phyloP scores from a whole-genome alignment of 257 asterid genomes.

The Solanum boliviense region DNA sequence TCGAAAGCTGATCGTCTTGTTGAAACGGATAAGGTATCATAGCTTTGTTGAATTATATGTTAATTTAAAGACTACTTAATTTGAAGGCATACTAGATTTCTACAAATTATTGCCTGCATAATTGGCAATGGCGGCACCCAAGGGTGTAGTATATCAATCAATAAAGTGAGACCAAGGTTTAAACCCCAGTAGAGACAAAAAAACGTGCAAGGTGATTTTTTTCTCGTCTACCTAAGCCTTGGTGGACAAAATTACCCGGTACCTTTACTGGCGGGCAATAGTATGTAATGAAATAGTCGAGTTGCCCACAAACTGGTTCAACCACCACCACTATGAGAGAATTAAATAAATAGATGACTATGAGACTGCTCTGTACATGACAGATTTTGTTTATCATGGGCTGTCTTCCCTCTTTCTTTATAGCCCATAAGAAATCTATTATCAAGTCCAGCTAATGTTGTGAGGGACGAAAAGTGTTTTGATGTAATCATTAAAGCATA shows the following conservation, averaged over 20 bases:
- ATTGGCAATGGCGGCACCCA: background rate
- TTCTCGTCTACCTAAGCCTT: background rate
- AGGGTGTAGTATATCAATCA: background rate
- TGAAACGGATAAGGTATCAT: slow-evolving; percentile 69
- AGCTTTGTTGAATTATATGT: background rate
- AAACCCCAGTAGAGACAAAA: background rate
- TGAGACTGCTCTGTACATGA: background rate
- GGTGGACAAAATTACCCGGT: background rate
- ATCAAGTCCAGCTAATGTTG: background rate
- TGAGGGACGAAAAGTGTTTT: background rate
- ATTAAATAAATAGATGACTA: background rate
- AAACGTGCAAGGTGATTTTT: background rate
- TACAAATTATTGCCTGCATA: background rate
- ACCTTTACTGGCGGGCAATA: background rate
- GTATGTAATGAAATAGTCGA: background rate
- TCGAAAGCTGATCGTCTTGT: slow-evolving; percentile 36
- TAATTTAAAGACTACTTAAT: background rate
- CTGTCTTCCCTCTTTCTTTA: background rate
- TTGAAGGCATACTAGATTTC: background rate
- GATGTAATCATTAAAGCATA: background rate
- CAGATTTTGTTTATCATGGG: background rate
- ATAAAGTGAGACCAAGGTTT: background rate
- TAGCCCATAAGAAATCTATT: background rate
- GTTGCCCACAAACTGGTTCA: background rate
- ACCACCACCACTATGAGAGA: background rate